These are phyloP conservation scores for Byssoonygena ceratinophila DNA, from an alignment of 2,329 filamentous ascomycete genomes.

Conservation along the genomic window DNA sequence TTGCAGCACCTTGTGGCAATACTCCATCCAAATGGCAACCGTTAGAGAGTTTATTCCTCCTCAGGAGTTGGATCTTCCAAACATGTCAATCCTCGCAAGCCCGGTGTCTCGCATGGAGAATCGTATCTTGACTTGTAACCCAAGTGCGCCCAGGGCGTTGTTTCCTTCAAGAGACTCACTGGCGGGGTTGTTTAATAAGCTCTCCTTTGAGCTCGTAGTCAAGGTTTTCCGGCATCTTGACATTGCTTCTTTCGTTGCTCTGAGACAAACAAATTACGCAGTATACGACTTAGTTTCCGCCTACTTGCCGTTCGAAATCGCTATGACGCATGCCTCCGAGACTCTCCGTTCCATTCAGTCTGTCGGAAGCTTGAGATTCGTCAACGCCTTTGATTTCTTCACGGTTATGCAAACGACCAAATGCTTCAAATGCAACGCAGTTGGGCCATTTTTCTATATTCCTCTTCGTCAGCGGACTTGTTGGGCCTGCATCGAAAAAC, in stretches of 20 bases:
- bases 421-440: neutral
- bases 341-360: neutral
- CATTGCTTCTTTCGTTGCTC: neutral
- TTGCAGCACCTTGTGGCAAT: too few species aligned
- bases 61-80: neutral
- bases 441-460: conserved; percentile 1
- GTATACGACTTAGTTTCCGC: neutral
- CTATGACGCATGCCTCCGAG: neutral
- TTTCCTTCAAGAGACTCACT: neutral
- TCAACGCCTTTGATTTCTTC: neutral
- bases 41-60: neutral
- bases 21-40: neutral
- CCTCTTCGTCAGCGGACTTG: neutral
- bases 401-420: neutral
- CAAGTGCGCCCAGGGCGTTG: neutral
- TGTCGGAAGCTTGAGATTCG: neutral
- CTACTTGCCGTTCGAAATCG: neutral
- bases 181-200: neutral
- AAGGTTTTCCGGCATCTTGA: neutral
- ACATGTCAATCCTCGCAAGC: neutral
- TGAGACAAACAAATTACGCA: neutral
- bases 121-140: neutral
- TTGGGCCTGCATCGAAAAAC: neutral
- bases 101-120: neutral
- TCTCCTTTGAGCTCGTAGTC: neutral